Percentiles rank a stretch among this genome's conserved stretches.
Evolutionary conservation across 208 protist species (phyloP).

Genomic region (Trypanosoma mega): DNA sequence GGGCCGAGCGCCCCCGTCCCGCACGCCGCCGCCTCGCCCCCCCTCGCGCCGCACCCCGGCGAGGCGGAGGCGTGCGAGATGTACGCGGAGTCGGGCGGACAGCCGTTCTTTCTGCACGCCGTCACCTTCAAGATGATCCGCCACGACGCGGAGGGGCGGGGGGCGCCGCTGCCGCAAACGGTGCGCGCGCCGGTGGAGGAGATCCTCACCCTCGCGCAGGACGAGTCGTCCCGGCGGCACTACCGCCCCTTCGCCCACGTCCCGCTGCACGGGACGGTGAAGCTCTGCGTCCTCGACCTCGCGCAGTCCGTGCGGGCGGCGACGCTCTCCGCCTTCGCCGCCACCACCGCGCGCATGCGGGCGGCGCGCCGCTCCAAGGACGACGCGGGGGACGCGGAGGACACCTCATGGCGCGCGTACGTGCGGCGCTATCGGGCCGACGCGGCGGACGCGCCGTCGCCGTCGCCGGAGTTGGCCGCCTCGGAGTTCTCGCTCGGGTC

Average conservation of each 20-base stretch:
- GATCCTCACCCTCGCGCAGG: slow-evolving; percentile 66
- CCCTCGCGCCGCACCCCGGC: slow-evolving; percentile 3
- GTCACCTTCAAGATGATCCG: slow-evolving; percentile 75
- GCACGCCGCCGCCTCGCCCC: slow-evolving; percentile 3
- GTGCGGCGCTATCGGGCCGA: slow-evolving; percentile 41
- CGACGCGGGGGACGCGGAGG: slow-evolving; percentile 32
- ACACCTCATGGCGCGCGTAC: slow-evolving; percentile 74
- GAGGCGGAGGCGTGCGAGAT: slow-evolving; percentile 38
- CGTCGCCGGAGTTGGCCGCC: slow-evolving; percentile 10
- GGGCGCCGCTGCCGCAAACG: slow-evolving; percentile 35
- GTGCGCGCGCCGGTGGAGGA: slow-evolving; percentile 59
- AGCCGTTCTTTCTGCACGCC: slow-evolving; percentile 82
- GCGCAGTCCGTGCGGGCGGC: slow-evolving; percentile 51
- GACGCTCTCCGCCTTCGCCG: slow-evolving; percentile 49
- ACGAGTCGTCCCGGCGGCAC: slow-evolving; percentile 56
- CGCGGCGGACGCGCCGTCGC: not conserved
- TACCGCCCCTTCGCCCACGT: slow-evolving; percentile 85
- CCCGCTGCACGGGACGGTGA: slow-evolving; percentile 72
- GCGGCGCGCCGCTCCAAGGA: slow-evolving; percentile 32
- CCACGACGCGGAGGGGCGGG: slow-evolving; percentile 65
- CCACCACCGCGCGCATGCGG: slow-evolving; percentile 38
- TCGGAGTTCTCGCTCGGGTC: slow-evolving; percentile 56
- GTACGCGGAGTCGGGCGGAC: slow-evolving; percentile 75
- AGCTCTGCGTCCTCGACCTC: slow-evolving; percentile 76
- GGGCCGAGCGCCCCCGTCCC: slow-evolving; percentile 2